Conservation (phyloP, 768 basidiomycete species). For the Phaeotremella fagi region DNA sequence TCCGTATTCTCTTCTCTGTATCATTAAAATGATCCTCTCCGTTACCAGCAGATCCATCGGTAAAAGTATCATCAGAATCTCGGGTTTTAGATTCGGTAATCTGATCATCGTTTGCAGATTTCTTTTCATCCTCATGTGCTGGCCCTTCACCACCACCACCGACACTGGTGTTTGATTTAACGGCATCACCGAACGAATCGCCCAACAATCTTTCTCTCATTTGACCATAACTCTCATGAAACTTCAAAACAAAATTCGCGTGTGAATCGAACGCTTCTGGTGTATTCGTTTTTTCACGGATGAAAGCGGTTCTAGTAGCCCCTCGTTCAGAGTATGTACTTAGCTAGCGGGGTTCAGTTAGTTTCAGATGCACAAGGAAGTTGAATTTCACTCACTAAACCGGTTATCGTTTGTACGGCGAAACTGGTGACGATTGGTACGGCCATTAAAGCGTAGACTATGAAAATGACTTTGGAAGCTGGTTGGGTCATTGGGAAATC, state of each 20-base stretch:
- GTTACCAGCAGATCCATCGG: not conserved
- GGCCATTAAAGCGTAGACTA: constrained; percentile 45
- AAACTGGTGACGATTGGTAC: constrained; percentile 49
- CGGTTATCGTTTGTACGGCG: constrained; percentile 43
- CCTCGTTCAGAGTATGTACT: constrained; percentile 33
- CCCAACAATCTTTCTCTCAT: constrained; percentile 12
- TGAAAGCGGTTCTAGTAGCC: constrained; percentile 7
- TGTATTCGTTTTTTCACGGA: constrained; percentile 3
- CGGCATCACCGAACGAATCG: not conserved
- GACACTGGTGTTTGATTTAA: not conserved
- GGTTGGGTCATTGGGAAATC: constrained; percentile 37
- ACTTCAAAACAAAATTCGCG: constrained; percentile 31
- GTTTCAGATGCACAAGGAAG: not conserved
- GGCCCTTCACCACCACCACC: not conserved
- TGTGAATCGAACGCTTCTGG: constrained; percentile 35
- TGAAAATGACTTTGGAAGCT: constrained; percentile 44
- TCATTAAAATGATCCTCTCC: not conserved
- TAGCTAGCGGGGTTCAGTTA: constrained; percentile 9
- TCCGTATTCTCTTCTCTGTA: not conserved
- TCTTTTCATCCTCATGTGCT: not conserved
- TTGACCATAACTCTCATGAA: constrained; percentile 24
- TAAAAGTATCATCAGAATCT: not conserved
- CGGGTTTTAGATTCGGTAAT: not conserved
- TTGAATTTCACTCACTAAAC: constrained; percentile 24
- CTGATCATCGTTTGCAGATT: not conserved